Evolutionary conservation across 352 stramenopile species (phyloP).

Genomic region (Globisporangium carolinianum): DNA sequence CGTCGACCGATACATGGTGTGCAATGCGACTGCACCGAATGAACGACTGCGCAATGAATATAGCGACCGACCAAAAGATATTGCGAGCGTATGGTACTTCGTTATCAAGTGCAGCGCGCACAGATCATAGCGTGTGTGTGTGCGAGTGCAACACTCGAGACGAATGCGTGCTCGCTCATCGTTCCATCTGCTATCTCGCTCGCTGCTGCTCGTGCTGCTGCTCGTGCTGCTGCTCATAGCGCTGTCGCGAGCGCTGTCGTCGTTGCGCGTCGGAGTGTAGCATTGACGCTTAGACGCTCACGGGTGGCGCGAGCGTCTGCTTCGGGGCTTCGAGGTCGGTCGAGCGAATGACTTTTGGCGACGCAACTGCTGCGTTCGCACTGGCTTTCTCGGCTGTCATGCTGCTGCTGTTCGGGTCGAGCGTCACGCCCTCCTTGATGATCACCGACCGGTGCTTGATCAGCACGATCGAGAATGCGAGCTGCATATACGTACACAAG

Average conservation of each 20-base stretch:
- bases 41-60: too few relatives aligned
- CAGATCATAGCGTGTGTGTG: neutral
- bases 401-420: constrained; percentile 30
- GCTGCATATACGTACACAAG: constrained; percentile 17
- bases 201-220: neutral
- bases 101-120: neutral
- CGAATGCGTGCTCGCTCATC: neutral
- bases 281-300: constrained; percentile 44
- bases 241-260: neutral
- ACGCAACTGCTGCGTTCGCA: constrained; percentile 27
- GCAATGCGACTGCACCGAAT: too few relatives aligned
- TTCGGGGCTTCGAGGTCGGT: constrained; percentile 48
- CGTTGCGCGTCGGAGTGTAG: neutral
- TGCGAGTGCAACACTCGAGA: neutral
- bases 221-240: neutral
- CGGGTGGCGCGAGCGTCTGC: constrained; percentile 40
- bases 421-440: constrained; percentile 60
- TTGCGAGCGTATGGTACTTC: neutral
- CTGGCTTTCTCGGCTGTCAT: constrained; percentile 43
- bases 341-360: constrained; percentile 55
- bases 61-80: too few relatives aligned
- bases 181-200: neutral
- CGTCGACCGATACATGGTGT: too few relatives aligned
- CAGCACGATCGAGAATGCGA: constrained; percentile 55
- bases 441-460: constrained; percentile 76